phyloP scores from a whole-genome alignment of 257 asterid species.

The Ocimum tenuiflorum region DNA sequence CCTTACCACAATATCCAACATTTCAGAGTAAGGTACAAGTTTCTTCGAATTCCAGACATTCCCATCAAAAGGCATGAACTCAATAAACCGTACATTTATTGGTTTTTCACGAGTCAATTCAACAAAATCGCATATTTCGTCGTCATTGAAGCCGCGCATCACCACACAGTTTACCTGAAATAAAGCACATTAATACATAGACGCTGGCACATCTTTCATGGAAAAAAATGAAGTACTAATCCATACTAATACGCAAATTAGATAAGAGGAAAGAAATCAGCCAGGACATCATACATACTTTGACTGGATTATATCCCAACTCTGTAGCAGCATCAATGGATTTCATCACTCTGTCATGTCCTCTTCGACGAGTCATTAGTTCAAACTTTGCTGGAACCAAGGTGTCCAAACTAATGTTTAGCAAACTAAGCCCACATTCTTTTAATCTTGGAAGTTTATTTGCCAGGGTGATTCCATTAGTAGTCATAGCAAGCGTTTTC shows the following conservation, averaged over 20 bases:
- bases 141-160: conserved; percentile 99
- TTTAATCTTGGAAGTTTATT: conserved; percentile 71
- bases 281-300: conserved; percentile 39
- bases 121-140: conserved; percentile 84
- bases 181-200: conserved; percentile 15
- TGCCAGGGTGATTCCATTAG: conserved; percentile 74
- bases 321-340: conserved; percentile 69
- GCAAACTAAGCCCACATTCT: conserved; percentile 70
- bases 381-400: conserved; percentile 93
- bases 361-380: conserved; percentile 84
- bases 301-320: conserved; percentile 83
- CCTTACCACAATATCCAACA: conserved; percentile 94
- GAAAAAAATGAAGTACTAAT: not conserved
- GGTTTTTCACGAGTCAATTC: conserved; percentile 90
- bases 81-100: conserved; percentile 86
- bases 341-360: conserved; percentile 82
- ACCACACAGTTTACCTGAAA: conserved; percentile 89
- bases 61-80: conserved; percentile 98
- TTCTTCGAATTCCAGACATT: conserved; percentile 97
- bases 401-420: conserved; percentile 89
- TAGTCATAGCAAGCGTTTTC: conserved; percentile 79
- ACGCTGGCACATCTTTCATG: not conserved
- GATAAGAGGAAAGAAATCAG: not conserved
- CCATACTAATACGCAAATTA: not conserved
- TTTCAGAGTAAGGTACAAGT: conserved; percentile 85